These are phyloP conservation scores for Sequoia sempervirens DNA, from an alignment of 75 land plant genomes.

Conservation along the genomic window DNA sequence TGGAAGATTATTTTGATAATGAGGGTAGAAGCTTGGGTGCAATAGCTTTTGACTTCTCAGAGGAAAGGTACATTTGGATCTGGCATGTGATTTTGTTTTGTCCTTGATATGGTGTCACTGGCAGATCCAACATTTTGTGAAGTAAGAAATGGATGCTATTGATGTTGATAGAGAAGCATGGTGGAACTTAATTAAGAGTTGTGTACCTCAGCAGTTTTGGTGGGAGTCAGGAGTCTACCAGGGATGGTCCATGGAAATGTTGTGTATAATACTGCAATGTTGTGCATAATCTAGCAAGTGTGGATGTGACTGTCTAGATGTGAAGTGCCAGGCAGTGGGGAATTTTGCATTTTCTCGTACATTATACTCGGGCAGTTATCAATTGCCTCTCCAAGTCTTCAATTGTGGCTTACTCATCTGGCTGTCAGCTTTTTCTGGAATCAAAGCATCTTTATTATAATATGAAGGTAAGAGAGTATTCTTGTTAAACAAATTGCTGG, in stretches of 20 bases:
- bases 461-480: neutral
- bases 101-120: neutral
- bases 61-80: neutral
- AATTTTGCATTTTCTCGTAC: conserved; percentile 5
- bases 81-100: neutral
- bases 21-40: conserved; percentile 4
- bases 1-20: conserved; percentile 7
- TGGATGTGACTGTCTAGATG: conserved; percentile 3
- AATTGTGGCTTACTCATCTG: conserved; percentile 6
- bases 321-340: neutral
- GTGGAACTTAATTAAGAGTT: neutral
- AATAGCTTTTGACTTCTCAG: conserved; percentile 2
- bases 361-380: neutral
- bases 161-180: neutral
- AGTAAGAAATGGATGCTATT: neutral
- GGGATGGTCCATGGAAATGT: conserved; percentile 4
- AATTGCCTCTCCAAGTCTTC: neutral
- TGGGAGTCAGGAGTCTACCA: conserved; percentile 3
- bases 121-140: conserved; percentile 1
- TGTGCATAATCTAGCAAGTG: neutral
- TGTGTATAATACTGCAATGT: conserved; percentile 8
- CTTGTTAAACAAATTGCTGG: neutral
- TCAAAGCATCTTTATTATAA: neutral
- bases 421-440: neutral
- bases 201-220: neutral